Conservation (phyloP, 208 protist species). For the Trypanosoma brucei region DNA sequence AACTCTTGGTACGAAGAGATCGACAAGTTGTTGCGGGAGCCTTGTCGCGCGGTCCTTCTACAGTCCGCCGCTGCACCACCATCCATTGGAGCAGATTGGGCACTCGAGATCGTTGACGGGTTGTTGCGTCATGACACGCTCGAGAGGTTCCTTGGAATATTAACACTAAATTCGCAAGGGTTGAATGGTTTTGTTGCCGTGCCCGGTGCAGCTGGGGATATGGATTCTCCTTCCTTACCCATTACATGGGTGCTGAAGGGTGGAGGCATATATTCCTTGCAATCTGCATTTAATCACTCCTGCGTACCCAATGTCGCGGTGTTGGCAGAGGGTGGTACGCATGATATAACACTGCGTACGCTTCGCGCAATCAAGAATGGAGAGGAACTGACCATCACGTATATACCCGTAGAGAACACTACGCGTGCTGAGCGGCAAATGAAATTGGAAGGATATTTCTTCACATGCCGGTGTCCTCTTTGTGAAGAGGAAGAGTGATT, state of each 20-base stretch:
- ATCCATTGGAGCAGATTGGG: conserved; percentile 24
- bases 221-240: conserved; percentile 9
- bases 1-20: conserved; percentile 35
- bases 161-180: conserved; percentile 69
- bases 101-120: conserved; percentile 36
- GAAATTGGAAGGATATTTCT: conserved; percentile 65
- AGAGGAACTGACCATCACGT: conserved; percentile 69
- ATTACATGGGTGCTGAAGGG: conserved; percentile 64
- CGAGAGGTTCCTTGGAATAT: conserved; percentile 57
- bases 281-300: conserved; percentile 75
- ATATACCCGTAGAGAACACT: conserved; percentile 59
- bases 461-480: conserved; percentile 56
- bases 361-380: conserved; percentile 37
- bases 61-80: conserved; percentile 8
- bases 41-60: conserved; percentile 21
- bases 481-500: conserved; percentile 29
- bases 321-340: conserved; percentile 32
- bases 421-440: conserved; percentile 29
- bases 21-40: conserved; percentile 25
- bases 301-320: conserved; percentile 65
- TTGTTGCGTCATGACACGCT: conserved; percentile 56
- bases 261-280: conserved; percentile 66
- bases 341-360: conserved; percentile 59
- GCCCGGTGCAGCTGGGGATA: neutral
- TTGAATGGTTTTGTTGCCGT: conserved; percentile 38